A percentile compares a stretch with the other conserved stretches of the same genome.
Conservation (phyloP, 768 basidiomycete species). For the Russula compacta region DNA sequence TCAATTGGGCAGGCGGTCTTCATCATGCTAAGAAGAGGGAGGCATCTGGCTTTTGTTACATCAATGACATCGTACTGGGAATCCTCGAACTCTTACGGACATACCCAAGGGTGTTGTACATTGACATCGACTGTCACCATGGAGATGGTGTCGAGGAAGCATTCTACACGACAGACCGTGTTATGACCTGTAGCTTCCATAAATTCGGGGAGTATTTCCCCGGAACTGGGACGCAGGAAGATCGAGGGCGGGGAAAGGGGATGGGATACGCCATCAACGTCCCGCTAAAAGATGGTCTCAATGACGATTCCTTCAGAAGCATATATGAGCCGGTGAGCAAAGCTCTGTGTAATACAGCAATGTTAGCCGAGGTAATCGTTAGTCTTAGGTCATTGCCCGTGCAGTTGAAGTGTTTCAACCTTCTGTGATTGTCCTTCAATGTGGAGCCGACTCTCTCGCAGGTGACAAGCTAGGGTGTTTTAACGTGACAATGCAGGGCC, state of each 20-base stretch:
- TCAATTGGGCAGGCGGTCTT: slow-evolving; percentile 97
- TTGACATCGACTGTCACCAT: slow-evolving; percentile 98
- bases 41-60: slow-evolving; percentile 97
- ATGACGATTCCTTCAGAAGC: slow-evolving; percentile 75
- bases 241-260: slow-evolving; percentile 75
- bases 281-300: slow-evolving; percentile 89
- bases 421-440: slow-evolving; percentile 83
- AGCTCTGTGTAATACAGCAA: neutral
- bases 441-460: slow-evolving; percentile 91
- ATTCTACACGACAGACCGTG: slow-evolving; percentile 94
- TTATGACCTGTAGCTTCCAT: slow-evolving; percentile 96
- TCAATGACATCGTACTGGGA: slow-evolving; percentile 94
- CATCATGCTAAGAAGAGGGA: slow-evolving; percentile 99
- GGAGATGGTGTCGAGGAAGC: slow-evolving; percentile 99
- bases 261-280: slow-evolving; percentile 89
- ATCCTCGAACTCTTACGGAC: slow-evolving; percentile 88
- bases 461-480: slow-evolving; percentile 95
- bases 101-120: slow-evolving; percentile 83
- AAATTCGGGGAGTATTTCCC: slow-evolving; percentile 96
- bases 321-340: slow-evolving; percentile 84
- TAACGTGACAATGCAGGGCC: slow-evolving; percentile 93
- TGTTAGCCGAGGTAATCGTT: neutral
- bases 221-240: slow-evolving; percentile 79
- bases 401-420: slow-evolving; percentile 87
- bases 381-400: slow-evolving; percentile 60